A percentile compares a stretch with the other conserved stretches of the same genome.
Evolutionary conservation across 345 rosid species (phyloP).

Genomic region (Boechera retrofracta): DNA sequence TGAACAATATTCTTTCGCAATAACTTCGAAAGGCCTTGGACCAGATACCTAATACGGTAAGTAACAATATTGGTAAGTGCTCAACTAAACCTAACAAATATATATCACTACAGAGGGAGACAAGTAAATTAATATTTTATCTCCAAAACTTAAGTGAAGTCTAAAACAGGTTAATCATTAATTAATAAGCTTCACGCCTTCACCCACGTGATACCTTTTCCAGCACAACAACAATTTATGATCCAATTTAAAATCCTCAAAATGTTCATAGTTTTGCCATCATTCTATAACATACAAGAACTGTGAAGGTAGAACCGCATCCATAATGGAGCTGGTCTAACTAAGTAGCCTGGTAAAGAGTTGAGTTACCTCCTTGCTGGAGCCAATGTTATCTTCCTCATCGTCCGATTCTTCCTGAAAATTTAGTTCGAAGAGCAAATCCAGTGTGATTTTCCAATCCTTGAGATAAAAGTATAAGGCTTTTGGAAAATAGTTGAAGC

Average conservation of each 20-base stretch:
- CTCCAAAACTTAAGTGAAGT: not conserved
- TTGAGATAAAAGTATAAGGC: not conserved
- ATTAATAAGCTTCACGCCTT: not conserved
- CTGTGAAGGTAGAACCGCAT: too few species aligned
- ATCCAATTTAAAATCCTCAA: slow-evolving; percentile 23
- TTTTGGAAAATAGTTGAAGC: not conserved
- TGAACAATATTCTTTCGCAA: slow-evolving; percentile 66
- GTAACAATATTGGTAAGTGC: not conserved
- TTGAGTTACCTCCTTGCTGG: slow-evolving; percentile 56
- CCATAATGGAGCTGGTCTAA: not conserved
- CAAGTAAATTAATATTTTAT: not conserved
- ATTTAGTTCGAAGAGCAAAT: slow-evolving; percentile 12
- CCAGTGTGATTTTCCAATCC: not conserved
- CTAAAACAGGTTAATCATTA: not conserved
- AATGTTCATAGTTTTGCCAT: slow-evolving; percentile 11
- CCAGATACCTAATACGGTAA: slow-evolving; percentile 47
- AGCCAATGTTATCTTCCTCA: slow-evolving; percentile 48
- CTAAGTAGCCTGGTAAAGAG: not conserved
- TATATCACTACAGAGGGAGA: not conserved
- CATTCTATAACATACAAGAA: not conserved
- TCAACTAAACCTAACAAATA: not conserved
- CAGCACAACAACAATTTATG: slow-evolving; percentile 1
- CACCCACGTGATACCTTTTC: not conserved
- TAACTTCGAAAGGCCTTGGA: slow-evolving; percentile 71
- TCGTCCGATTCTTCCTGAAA: slow-evolving; percentile 71